phyloP scores from a whole-genome alignment of 352 stramenopile genomes.

The Pythium aristosporum region DNA sequence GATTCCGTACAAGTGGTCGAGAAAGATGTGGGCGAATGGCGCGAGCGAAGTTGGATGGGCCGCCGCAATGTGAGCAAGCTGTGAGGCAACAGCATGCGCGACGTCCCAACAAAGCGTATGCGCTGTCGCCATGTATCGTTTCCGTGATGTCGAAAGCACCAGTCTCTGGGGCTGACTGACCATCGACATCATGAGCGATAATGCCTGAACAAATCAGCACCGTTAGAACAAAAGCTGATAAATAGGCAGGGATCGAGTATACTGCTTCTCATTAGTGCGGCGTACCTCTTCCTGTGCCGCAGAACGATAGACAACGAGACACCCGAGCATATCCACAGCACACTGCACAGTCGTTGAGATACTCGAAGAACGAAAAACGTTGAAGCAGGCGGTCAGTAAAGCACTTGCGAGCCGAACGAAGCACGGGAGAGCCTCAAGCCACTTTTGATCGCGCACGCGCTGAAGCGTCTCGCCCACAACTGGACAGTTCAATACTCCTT shows the following conservation, averaged over 20 bases:
- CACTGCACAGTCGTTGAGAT: constrained; percentile 2
- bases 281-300: constrained; percentile 55
- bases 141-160: constrained; percentile 24
- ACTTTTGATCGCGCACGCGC: constrained; percentile 18
- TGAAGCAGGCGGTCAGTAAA: constrained; percentile 24
- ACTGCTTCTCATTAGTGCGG: neutral
- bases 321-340: constrained; percentile 22
- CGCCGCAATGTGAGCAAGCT: constrained; percentile 44
- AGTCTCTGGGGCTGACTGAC: constrained; percentile 66
- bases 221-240: neutral
- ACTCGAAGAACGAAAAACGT: neutral
- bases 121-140: neutral
- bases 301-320: constrained; percentile 22
- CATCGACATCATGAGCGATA: constrained; percentile 67
- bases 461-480: constrained; percentile 25
- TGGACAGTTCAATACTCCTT: constrained; percentile 7
- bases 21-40: constrained; percentile 69
- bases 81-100: constrained; percentile 46
- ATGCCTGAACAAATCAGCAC: constrained; percentile 32
- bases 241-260: neutral
- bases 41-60: constrained; percentile 39
- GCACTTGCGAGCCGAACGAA: constrained; percentile 22
- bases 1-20: constrained; percentile 77
- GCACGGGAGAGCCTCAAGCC: constrained; percentile 18
- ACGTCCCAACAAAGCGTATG: constrained; percentile 57